Base-by-base conservation (phyloP, 2,329 filamentous ascomycete genomes). In the Eutypella sp. region DNA sequence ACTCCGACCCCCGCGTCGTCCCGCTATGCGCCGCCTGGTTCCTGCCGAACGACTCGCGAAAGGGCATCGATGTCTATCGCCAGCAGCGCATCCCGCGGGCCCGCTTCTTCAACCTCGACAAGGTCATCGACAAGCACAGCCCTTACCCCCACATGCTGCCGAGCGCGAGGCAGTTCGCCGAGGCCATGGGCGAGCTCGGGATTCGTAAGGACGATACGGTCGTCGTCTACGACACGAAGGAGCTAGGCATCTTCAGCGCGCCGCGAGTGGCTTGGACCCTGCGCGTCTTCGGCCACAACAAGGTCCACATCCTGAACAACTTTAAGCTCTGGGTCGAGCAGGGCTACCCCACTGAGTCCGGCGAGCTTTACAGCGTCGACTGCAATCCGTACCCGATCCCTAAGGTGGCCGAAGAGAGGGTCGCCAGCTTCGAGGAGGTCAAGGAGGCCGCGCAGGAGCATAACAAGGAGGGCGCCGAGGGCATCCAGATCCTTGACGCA, bases 111-210 rank as follows among this genome's bases (percentile, higher is more conserved):
- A 91, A 99, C 67, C 78, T 99, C 44, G 93, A 99, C 68, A 89
- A 83, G 58, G 80, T 96, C 63, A 89, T 93, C 60, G 91, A 99
- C 68, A 83, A 84, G 54, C 81, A 82, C 57, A 95, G 87, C 45
- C 87, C 89, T 1, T 97, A 96, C 64, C 92, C 93, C 7, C 93
- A 99, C 66, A 99, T 99, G 93, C 81, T 99, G 3, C 93, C 93
- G 3, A 84, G 79, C 7, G 76, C 87, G 31, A 82, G 87, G 59
- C 77, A 81, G 42, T 97, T 99, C 62, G 87, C 89, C 38, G 79
- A 84, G 44, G 89, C 91, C 36, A 95, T 99, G 91, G 85, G 87
- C 57, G 81, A 86, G 54, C 71, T 99, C 41, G 93, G 93, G 7
- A 93, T 99, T 54, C 81, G 83, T 46, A 81, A 82, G 51, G 89